These are phyloP conservation scores for Vanrija sp. DNA, from an alignment of 1,284 basidiomycete genomes.

Conservation along the genomic window DNA sequence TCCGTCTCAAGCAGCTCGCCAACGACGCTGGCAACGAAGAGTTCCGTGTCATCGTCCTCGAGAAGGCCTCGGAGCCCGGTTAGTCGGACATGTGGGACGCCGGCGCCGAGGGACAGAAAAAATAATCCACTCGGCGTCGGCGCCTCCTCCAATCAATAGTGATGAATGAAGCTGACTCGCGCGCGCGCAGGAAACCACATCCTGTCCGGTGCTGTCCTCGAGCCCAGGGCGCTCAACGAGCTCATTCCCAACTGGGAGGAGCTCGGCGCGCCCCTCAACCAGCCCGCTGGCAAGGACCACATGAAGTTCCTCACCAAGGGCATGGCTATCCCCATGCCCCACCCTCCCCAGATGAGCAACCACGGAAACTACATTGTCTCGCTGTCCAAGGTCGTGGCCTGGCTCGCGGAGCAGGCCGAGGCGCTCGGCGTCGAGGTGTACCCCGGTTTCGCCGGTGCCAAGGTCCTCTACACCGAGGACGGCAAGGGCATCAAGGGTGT, in stretches of 20 bases:
- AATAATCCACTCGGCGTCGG: no score
- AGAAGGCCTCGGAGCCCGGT: constrained; percentile 93
- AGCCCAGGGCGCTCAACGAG: constrained; percentile 86
- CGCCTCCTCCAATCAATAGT: background rate
- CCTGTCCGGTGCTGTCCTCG: constrained; percentile 91
- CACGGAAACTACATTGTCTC: constrained; percentile 92
- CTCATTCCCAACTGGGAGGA: constrained; percentile 83
- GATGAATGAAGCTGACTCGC: background rate
- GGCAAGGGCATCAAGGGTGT: constrained; percentile 74
- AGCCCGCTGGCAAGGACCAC: constrained; percentile 70
- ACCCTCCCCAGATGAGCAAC: constrained; percentile 97
- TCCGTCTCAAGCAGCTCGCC: constrained; percentile 90
- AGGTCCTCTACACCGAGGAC: constrained; percentile 68
- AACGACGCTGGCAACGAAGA: constrained; percentile 58
- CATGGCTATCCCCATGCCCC: constrained; percentile 77
- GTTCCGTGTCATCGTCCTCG: constrained; percentile 86
- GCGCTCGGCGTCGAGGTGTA: constrained; percentile 93
- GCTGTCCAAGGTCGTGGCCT: constrained; percentile 80
- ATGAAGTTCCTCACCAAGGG: constrained; percentile 85
- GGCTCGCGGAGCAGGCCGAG: constrained; percentile 80
- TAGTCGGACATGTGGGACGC: constrained; percentile 41
- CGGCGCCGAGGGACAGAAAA: background rate
- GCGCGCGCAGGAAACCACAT: constrained; percentile 75
- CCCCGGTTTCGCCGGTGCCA: constrained; percentile 90
- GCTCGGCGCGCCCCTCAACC: constrained; percentile 61